Evolutionary conservation across 106 monocot genomes (phyloP).

Genomic region (Dendrobium officinale): DNA sequence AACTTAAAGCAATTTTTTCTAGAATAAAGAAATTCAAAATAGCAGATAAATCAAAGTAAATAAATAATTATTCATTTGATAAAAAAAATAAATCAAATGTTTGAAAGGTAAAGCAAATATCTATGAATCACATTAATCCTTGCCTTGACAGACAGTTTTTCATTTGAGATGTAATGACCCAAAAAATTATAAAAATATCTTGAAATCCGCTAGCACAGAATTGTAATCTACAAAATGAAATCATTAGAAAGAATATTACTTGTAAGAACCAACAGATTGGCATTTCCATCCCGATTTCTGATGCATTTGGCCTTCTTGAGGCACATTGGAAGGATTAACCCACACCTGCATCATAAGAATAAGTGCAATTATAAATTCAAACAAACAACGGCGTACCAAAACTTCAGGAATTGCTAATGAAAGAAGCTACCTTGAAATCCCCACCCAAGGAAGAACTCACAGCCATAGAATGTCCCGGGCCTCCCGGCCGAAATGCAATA

Average conservation of each 20-base stretch:
- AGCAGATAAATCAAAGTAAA: not conserved
- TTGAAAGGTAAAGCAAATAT: not conserved
- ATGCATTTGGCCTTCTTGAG: conserved; percentile 27
- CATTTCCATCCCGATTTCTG: conserved; percentile 85
- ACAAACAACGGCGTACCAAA: not conserved
- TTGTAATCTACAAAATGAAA: not conserved
- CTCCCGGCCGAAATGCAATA: conserved; percentile 63
- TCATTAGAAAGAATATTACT: conserved; percentile 28
- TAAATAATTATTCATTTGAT: not conserved
- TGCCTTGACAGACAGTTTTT: not conserved
- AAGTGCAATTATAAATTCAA: conserved; percentile 5
- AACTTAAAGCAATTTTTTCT: not conserved
- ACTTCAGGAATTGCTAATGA: not conserved
- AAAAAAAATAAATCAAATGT: not conserved
- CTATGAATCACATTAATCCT: not conserved
- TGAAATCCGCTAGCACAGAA: not conserved
- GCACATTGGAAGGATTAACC: conserved; percentile 24
- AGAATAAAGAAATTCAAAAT: not conserved
- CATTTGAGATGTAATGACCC: not conserved
- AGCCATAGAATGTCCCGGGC: conserved; percentile 59
- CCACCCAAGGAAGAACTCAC: conserved; percentile 83
- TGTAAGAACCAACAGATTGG: conserved; percentile 95
- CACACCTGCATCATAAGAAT: conserved; percentile 41
- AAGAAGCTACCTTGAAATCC: conserved; percentile 68
- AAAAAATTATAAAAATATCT: not conserved